These are phyloP conservation scores for Nitzschia sp. DNA, from an alignment of 108 stramenopile species.

Conservation along the genomic window DNA sequence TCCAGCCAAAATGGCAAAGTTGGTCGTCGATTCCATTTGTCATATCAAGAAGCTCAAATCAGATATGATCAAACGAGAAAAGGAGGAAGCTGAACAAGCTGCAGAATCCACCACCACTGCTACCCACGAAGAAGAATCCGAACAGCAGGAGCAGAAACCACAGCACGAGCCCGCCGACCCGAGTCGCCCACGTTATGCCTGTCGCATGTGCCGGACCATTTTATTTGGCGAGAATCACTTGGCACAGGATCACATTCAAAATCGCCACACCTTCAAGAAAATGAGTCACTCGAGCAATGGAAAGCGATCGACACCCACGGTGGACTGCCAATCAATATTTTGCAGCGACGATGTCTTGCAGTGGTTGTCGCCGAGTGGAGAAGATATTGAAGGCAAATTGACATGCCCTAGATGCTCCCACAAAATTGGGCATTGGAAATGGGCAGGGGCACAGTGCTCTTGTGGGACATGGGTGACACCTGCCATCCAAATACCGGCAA, in stretches of 20 bases:
- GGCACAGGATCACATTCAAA: slow-evolving; percentile 38
- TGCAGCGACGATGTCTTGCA: slow-evolving; percentile 40
- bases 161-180: slow-evolving; percentile 23
- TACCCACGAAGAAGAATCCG: slow-evolving; percentile 3
- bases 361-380: slow-evolving; percentile 56
- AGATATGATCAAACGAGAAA: neutral
- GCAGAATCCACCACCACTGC: neutral
- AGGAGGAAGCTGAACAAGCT: slow-evolving; percentile 12
- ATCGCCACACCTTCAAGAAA: slow-evolving; percentile 21
- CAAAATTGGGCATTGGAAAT: slow-evolving; percentile 79
- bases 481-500: slow-evolving; percentile 72
- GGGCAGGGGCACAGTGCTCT: slow-evolving; percentile 83
- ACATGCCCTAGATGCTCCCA: slow-evolving; percentile 70
- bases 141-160: neutral
- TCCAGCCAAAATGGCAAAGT: slow-evolving; percentile 78
- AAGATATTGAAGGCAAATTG: slow-evolving; percentile 66
- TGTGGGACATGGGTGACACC: slow-evolving; percentile 88
- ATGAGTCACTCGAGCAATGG: neutral
- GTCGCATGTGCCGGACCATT: slow-evolving; percentile 69
- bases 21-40: slow-evolving; percentile 25
- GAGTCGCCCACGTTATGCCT: slow-evolving; percentile 51
- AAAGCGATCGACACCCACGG: neutral
- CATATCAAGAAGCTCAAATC: neutral
- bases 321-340: slow-evolving; percentile 60
- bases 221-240: slow-evolving; percentile 67